Evolutionary conservation across 2,329 filamentous ascomycete genomes (phyloP).

Genomic region (Penicillium sp.): DNA sequence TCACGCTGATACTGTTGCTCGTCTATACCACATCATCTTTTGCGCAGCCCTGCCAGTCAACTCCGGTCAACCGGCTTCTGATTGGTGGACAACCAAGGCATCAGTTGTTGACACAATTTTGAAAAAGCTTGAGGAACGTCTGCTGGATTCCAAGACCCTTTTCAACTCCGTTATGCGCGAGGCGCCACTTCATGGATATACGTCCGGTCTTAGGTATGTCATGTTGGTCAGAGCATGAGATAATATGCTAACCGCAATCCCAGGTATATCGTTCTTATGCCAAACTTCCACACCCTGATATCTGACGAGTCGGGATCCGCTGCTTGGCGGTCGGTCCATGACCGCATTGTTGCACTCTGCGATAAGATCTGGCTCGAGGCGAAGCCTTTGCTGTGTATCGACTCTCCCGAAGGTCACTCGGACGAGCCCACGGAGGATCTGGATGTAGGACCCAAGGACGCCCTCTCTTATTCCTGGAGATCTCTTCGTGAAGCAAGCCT

Average conservation of each 20-base stretch:
- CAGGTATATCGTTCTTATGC: constrained; percentile 52
- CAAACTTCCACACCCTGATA: constrained; percentile 35
- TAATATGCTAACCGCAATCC: neutral
- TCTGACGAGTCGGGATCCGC: constrained; percentile 26
- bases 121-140: constrained; percentile 61
- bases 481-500: constrained; percentile 91
- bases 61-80: constrained; percentile 7
- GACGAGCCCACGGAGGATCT: constrained; percentile 63
- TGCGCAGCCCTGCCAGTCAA: constrained; percentile 49
- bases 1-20: constrained; percentile 86
- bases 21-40: constrained; percentile 69
- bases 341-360: constrained; percentile 60
- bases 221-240: too few relatives aligned
- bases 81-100: constrained; percentile 41
- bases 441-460: constrained; percentile 76
- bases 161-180: constrained; percentile 65
- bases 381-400: constrained; percentile 77
- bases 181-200: constrained; percentile 66
- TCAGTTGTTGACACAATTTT: constrained; percentile 59
- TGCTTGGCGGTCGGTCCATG: constrained; percentile 34
- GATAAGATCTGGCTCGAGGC: constrained; percentile 74
- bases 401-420: constrained; percentile 84
- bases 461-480: constrained; percentile 92
- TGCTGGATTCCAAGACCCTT: constrained; percentile 61
- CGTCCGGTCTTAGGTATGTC: constrained; percentile 62